Evolutionary conservation across 768 basidiomycete species (phyloP), one percentile per base, ranked within the genome.

Genomic region (Boletus pseudopeckii): DNA sequence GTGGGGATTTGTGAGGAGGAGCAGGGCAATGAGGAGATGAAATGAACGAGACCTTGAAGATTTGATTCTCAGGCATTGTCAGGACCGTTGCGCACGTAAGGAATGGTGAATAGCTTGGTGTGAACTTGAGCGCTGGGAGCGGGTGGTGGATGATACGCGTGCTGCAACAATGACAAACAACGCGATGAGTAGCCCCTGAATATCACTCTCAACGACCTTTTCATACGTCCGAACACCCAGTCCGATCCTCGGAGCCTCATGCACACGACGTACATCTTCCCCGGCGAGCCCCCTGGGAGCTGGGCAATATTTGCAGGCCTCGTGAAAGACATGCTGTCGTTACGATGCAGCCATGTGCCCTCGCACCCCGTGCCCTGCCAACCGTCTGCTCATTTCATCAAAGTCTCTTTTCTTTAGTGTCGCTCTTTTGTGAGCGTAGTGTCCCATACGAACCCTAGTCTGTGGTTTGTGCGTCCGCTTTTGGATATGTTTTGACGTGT

Each of bases 41-140:
- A 13, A 18, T 4, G 41, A 14, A 38, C 28, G 22, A n/a, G 59
- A 85, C 90, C 84, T 93, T 93, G 80, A 92, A 93, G 68, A 93
- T 92, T 69, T 90, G 88, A 46, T 81, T 79, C 61, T 91, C 89
- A 20, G 90, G 87, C 90, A 91, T 91, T 28, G 58, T 58, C 18
- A 28, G n/a, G 53, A 17, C n/a, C n/a, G n/a, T n/a, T n/a, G n/a
- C n/a, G n/a, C n/a, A n/a, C n/a, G n/a, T n/a, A n/a, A n/a, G n/a
- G n/a, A 51, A 53, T 47, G 39, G 17, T 44, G 50, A 22, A 28
- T 26, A 43, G 51, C 40, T 37, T 39, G 36, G 38, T 53, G 53
- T 30, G 48, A 42, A 44, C 13, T 48, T 55, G 57, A 56, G 57
- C 51, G 57, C 59, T 64, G 61, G 55, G 60, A 54, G 57, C 52